A percentile compares a stretch with the other conserved stretches of the same genome.
Evolutionary conservation across 805 yeast species (phyloP).

Genomic region (Aciculoconidium aculeatum): DNA sequence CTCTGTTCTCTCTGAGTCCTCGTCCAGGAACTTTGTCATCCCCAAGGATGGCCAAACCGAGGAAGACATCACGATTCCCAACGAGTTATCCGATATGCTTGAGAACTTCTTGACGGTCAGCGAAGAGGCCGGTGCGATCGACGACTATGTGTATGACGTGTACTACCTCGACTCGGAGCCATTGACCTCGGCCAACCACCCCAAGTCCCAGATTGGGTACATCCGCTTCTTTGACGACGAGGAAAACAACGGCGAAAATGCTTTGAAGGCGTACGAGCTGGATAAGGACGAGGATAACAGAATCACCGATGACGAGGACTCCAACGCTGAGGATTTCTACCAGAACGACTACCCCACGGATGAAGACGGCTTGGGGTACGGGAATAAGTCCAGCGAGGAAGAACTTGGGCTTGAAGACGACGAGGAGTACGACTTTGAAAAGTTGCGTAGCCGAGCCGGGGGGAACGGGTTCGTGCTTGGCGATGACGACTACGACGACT

Average conservation of each 20-base stretch:
- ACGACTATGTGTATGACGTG: slow-evolving; percentile 86
- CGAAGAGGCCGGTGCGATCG: slow-evolving; percentile 8
- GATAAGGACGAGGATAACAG: slow-evolving; percentile 6
- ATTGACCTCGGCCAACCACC: slow-evolving; percentile 42
- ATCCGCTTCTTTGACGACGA: slow-evolving; percentile 54
- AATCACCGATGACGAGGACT: slow-evolving; percentile 69
- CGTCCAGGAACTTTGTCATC: slow-evolving; percentile 30
- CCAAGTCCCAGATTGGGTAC: slow-evolving; percentile 46
- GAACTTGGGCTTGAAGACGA: slow-evolving; percentile 8
- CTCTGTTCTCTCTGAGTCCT: slow-evolving; percentile 25
- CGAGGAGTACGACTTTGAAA: slow-evolving; percentile 14
- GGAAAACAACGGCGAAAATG: slow-evolving; percentile 32
- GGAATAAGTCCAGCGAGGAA: slow-evolving; percentile 13
- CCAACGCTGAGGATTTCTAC: slow-evolving; percentile 88
- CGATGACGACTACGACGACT: slow-evolving; percentile 8
- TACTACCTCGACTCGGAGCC: slow-evolving; percentile 41
- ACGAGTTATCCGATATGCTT: slow-evolving; percentile 73
- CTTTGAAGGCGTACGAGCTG: slow-evolving; percentile 13
- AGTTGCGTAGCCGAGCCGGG: slow-evolving; percentile 10
- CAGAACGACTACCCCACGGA: slow-evolving; percentile 94
- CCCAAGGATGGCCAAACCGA: slow-evolving; percentile 23
- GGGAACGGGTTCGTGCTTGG: slow-evolving; percentile 3
- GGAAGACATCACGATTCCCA: slow-evolving; percentile 39
- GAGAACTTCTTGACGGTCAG: slow-evolving; percentile 47
- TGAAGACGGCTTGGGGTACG: slow-evolving; percentile 52